phyloP scores from a whole-genome alignment of 306 rosid species.

The Trifolium pratense region DNA sequence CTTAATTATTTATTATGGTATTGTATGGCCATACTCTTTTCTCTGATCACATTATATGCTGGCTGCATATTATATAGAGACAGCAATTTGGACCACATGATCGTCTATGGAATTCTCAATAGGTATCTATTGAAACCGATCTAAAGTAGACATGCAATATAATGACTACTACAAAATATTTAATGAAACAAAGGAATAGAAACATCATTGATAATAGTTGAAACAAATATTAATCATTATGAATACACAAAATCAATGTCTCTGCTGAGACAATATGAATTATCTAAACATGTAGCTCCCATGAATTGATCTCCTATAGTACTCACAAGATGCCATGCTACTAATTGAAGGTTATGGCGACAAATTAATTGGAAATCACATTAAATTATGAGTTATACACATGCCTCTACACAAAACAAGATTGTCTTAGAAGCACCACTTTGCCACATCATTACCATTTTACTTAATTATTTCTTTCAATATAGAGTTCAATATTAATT shows the following conservation, averaged over 20 bases:
- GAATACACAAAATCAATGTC: conserved; percentile 11
- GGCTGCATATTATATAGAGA: background rate
- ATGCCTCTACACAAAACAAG: conserved; percentile 34
- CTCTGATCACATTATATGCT: background rate
- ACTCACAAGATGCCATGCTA: conserved; percentile 6
- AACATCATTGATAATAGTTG: too few relatives aligned
- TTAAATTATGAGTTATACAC: conserved; percentile 35
- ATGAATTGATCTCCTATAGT: conserved; percentile 6
- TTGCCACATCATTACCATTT: conserved; percentile 35
- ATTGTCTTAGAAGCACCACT: conserved; percentile 37
- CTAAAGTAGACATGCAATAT: background rate
- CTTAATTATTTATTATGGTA: background rate
- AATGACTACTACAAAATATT: background rate
- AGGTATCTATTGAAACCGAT: background rate
- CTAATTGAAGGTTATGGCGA: conserved; percentile 12
- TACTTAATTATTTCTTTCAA: conserved; percentile 22
- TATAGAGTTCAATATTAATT: background rate
- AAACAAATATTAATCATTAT: background rate
- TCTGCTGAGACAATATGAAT: conserved; percentile 1
- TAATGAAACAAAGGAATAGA: background rate
- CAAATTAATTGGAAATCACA: conserved; percentile 21
- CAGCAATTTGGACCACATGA: background rate
- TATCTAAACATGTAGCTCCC: background rate
- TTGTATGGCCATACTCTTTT: background rate
- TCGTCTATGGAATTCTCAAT: background rate